Evolutionary conservation across 768 basidiomycete genomes (phyloP), one percentile per base, ranked within the genome.

Genomic region (Candolleomyces aberdarensis): DNA sequence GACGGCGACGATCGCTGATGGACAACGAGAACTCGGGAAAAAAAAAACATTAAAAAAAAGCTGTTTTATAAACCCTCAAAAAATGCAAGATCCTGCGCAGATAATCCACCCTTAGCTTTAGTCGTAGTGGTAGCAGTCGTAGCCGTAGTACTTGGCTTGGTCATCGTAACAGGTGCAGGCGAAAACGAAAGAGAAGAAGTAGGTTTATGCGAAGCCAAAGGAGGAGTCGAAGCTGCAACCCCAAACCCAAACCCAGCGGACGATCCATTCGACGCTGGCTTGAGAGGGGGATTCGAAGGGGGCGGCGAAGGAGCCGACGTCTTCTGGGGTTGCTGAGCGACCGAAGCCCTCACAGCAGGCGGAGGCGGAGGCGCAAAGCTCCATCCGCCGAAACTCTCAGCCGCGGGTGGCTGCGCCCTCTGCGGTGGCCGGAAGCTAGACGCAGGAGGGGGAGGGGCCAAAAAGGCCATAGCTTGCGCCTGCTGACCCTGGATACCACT

Each of bases 11-110:
- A 11, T 36, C 11, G 36, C 36, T 36, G 36, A 36, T 11, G 11
- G 11, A 8, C 36, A 5, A 36, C 36, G 11, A 11, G 11, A 11
- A 36, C 36, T 7, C 36, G 6, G 6, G 36, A 36, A 36, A 36
- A 36, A 1, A 36, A 8, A 36, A 36, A 36, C 36, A 36, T 36
- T 8, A 36, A 36, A 54, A 17, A 56, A 47, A 41, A 60, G 55
- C 36, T 63, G 11, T 31, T 31, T 39, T 66, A 72, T 48, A 74
- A 67, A 40, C 90, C 88, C 73, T 94, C 92, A 70, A 94, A 95
- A 72, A 95, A 94, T 17, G 88, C 91, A 56, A 94, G 71, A 79
- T 94, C 93, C 73, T 92, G 89, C 2, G 91, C 92, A 3, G 88
- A 89, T 54, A 94, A 71, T 4, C 87, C 88, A 13, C 85, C 84